Evolutionary conservation across 1,284 basidiomycete genomes (phyloP).

Genomic region (Ustilago trichophora): DNA sequence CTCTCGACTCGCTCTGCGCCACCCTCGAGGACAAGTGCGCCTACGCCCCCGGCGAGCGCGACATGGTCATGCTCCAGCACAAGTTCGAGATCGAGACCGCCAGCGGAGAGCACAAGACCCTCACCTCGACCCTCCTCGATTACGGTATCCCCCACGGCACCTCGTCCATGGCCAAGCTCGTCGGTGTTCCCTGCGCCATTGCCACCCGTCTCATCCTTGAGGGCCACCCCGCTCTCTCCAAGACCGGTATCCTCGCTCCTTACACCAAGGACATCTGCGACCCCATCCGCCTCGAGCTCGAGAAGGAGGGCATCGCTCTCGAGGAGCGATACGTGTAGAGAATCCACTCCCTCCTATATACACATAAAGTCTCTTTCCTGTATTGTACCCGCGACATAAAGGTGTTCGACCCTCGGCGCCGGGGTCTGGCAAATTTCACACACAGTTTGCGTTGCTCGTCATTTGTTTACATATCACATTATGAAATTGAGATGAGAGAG

Average conservation of each 20-base stretch:
- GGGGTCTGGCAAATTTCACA: no score
- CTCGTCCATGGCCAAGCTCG: slow-evolving; percentile 93
- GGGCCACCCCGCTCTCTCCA: slow-evolving; percentile 72
- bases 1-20: slow-evolving; percentile 93
- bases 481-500: no score
- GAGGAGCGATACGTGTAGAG: slow-evolving; percentile 61
- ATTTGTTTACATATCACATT: no score
- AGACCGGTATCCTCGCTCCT: slow-evolving; percentile 77
- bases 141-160: slow-evolving; percentile 83
- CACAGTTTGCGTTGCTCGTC: no score
- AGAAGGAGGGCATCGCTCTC: slow-evolving; percentile 65
- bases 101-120: slow-evolving; percentile 76
- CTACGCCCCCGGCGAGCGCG: slow-evolving; percentile 88
- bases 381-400: neutral
- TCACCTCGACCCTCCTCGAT: slow-evolving; percentile 90
- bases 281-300: slow-evolving; percentile 63
- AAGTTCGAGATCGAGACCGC: slow-evolving; percentile 69
- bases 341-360: neutral
- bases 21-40: slow-evolving; percentile 90
- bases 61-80: slow-evolving; percentile 97
- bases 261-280: slow-evolving; percentile 77
- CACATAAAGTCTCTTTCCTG: neutral
- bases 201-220: slow-evolving; percentile 78
- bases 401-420: no score
- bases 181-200: slow-evolving; percentile 93